Percentiles rank a stretch among this genome's conserved stretches.
Conservation (phyloP, 768 basidiomycete genomes). For the Cystofilobasidium macerans region DNA sequence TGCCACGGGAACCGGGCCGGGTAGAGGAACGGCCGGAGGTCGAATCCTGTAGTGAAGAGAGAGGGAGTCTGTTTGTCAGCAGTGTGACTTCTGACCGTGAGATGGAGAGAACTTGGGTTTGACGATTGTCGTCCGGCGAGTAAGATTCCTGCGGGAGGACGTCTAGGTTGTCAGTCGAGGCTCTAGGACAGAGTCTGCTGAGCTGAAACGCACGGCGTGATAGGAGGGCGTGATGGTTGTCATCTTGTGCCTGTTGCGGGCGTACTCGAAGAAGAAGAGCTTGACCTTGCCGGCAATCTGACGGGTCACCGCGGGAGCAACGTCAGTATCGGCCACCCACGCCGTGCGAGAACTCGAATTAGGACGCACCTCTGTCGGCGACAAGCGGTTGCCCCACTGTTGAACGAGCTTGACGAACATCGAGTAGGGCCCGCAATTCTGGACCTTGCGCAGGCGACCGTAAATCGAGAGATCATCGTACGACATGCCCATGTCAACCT, state of each 20-base stretch:
- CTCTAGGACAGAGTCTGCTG: slow-evolving; percentile 25
- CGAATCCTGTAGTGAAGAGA: slow-evolving; percentile 57
- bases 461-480: slow-evolving; percentile 92
- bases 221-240: slow-evolving; percentile 87
- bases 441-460: slow-evolving; percentile 83
- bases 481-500: slow-evolving; percentile 99
- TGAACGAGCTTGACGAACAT: slow-evolving; percentile 91
- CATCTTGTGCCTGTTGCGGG: slow-evolving; percentile 97
- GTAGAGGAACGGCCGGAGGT: slow-evolving; percentile 91
- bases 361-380: slow-evolving; percentile 60
- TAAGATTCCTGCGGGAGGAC: slow-evolving; percentile 63
- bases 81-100: not conserved
- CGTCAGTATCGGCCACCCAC: not conserved
- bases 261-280: slow-evolving; percentile 90
- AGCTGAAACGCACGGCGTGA: slow-evolving; percentile 59
- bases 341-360: too few species aligned
- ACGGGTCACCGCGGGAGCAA: not conserved
- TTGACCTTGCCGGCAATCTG: slow-evolving; percentile 97
- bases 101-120: slow-evolving; percentile 32
- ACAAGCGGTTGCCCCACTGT: slow-evolving; percentile 80
- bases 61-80: not conserved
- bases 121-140: slow-evolving; percentile 91
- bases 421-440: slow-evolving; percentile 95
- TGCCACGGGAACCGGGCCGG: slow-evolving; percentile 93
- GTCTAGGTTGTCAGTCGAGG: not conserved